Conservation (phyloP, 495 filamentous ascomycete species). For the Letharia columbiana region DNA sequence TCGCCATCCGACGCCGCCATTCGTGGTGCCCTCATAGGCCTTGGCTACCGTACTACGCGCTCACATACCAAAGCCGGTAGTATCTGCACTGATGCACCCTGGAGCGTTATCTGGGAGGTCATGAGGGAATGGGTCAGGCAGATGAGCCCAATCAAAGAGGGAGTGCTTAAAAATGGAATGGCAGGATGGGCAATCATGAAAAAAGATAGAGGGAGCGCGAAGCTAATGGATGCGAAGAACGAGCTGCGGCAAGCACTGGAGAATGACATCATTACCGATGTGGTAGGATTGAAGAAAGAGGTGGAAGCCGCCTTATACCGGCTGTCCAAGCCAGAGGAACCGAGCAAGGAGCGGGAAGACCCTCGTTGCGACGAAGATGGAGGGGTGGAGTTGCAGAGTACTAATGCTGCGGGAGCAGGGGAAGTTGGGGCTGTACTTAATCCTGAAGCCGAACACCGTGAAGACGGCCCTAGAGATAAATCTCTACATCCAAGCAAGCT, state of each 20-base stretch:
- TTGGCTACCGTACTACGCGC: conserved; percentile 73
- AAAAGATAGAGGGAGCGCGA: conserved; percentile 30
- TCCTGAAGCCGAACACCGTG: background rate
- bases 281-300: conserved; percentile 35
- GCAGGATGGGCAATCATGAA: conserved; percentile 60
- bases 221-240: conserved; percentile 26
- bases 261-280: conserved; percentile 28
- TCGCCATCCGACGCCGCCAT: conserved; percentile 63
- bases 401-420: conserved; percentile 28
- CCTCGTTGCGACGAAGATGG: conserved; percentile 5
- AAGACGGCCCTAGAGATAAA: conserved; percentile 8
- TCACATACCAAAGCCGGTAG: conserved; percentile 84
- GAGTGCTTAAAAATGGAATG: conserved; percentile 55
- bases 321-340: conserved; percentile 25
- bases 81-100: conserved; percentile 84
- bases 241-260: conserved; percentile 33
- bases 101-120: conserved; percentile 82
- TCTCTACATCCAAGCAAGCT: conserved; percentile 35
- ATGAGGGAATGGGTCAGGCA: conserved; percentile 87
- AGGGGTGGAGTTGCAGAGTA: background rate
- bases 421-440: conserved; percentile 1
- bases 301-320: conserved; percentile 43
- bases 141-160: conserved; percentile 61
- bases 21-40: conserved; percentile 66
- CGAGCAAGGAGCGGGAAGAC: background rate